Evolutionary conservation across 2,329 filamentous ascomycete genomes (phyloP).

Genomic region (Teratosphaeria destructans): DNA sequence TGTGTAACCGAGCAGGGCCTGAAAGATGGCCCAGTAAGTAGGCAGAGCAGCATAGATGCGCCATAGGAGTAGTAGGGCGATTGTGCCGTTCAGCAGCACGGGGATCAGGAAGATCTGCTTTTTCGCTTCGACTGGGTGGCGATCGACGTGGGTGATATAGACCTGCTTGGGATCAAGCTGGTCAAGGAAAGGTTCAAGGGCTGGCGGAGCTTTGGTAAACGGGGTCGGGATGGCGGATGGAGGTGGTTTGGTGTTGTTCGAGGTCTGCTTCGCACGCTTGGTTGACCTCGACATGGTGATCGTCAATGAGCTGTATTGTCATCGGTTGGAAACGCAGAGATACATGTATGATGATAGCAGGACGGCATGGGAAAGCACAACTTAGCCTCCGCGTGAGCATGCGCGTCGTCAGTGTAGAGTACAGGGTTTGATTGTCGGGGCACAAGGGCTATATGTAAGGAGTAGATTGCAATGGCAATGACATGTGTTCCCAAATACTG

Average conservation of each 20-base stretch:
- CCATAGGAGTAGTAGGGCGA: conserved; percentile 54
- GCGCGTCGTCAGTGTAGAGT: background rate
- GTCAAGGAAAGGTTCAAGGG: conserved; percentile 55
- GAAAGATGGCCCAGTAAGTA: conserved; percentile 59
- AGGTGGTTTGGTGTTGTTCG: background rate
- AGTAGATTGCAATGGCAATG: background rate
- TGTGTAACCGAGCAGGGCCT: conserved; percentile 53
- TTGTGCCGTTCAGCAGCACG: conserved; percentile 60
- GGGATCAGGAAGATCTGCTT: conserved; percentile 74
- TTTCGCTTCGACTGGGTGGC: conserved; percentile 59
- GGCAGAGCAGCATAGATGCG: conserved; percentile 60
- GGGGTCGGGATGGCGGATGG: conserved; percentile 34
- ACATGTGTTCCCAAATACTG: background rate
- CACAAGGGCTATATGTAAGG: background rate
- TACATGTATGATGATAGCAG: background rate
- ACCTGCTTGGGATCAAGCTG: conserved; percentile 58
- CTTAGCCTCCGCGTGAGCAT: background rate
- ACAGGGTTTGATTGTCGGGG: background rate
- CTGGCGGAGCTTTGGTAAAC: conserved; percentile 55
- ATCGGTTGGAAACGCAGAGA: background rate
- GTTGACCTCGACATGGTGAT: background rate
- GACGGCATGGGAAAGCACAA: background rate
- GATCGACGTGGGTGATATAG: conserved; percentile 79
- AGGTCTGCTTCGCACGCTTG: background rate
- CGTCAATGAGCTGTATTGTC: background rate